phyloP scores from a whole-genome alignment of 2,329 filamentous ascomycete genomes.

The Xylariaceae sp. region DNA sequence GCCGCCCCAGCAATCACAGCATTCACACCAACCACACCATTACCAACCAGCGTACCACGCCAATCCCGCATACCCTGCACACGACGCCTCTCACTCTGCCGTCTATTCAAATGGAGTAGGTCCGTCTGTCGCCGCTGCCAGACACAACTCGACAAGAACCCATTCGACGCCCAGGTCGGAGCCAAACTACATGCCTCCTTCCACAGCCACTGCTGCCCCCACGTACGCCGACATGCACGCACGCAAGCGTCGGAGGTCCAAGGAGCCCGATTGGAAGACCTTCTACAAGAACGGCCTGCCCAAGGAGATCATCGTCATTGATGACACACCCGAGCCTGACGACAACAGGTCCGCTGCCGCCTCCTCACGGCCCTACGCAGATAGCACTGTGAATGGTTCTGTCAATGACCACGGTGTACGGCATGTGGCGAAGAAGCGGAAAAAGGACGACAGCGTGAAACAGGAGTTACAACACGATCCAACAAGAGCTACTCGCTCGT shows the following conservation, averaged over 20 bases:
- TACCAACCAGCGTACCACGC: conserved; percentile 21
- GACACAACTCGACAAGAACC: conserved; percentile 32
- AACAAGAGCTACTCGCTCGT: conserved; percentile 64
- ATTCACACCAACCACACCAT: conserved; percentile 3
- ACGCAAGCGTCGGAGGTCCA: conserved; percentile 56
- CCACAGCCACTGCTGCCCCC: conserved; percentile 28
- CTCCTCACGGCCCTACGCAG: conserved; percentile 37
- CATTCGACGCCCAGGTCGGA: conserved; percentile 34
- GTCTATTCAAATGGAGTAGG: conserved; percentile 36
- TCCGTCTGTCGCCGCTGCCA: conserved; percentile 32
- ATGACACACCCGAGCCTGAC: conserved; percentile 65
- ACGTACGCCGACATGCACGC: conserved; percentile 30
- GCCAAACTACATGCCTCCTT: conserved; percentile 37
- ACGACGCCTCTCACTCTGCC: conserved; percentile 9
- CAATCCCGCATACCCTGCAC: conserved; percentile 23
- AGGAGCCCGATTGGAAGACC: conserved; percentile 71
- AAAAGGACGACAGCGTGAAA: conserved; percentile 57
- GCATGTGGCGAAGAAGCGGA: conserved; percentile 71
- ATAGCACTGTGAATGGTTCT: conserved; percentile 33
- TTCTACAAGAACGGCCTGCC: conserved; percentile 83
- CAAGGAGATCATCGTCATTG: conserved; percentile 82
- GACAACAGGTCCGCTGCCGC: conserved; percentile 30
- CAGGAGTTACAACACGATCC: conserved; percentile 70
- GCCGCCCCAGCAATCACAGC: conserved; percentile 33
- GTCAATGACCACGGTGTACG: conserved; percentile 29